Evolutionary conservation across 768 basidiomycete species (phyloP), one percentile per base, ranked within the genome.

Genomic region (Lentinus brumalis): DNA sequence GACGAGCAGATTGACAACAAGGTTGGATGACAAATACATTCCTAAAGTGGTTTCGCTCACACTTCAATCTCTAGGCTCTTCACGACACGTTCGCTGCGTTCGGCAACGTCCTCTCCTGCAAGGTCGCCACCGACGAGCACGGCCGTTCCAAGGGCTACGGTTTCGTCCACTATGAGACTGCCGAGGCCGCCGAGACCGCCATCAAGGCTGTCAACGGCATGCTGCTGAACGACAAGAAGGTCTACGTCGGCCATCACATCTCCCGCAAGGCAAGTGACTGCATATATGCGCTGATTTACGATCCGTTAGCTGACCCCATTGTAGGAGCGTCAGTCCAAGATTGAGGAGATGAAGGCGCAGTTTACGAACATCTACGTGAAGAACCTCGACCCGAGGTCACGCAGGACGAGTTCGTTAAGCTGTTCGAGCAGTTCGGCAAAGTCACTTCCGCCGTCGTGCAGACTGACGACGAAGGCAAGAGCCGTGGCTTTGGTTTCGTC

Each of bases 31-130:
- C 35, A 38, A 39, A 15, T 3, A 10, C 15, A 16, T 3, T 42
- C 16, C 39, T 58, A 12, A 14, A 30, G 35, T 57, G 46, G 39
- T 38, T 51, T 59, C 39, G 61, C 40, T 45, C 12, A 56, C 29
- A 58, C 2, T 39, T 21, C 9, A 35, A 50, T 7, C 40, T 32
- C 6, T 69, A 94, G 92, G 97, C 97, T 66, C 94, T 99, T 62
- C 97, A 99, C 74, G 97, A 99, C 75, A 99, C 97, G 53, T 99
- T 99, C 73, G 96, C 94, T 66, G 96, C 97, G 57, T 99, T 98
- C 73, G 97, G 97, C 61, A 96, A 96, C 69, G 96, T 99, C 67
- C 79, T 99, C 66, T 98, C 96, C 11, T 99, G 97, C 88, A 99
- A 99, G 80, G 96, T 99, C 70, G 97, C 96, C 62, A 91, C 88